Percentiles rank a stretch among this genome's conserved stretches.
Conservation (phyloP, 768 basidiomycete genomes). For the Mycena olivaceomarginata region DNA sequence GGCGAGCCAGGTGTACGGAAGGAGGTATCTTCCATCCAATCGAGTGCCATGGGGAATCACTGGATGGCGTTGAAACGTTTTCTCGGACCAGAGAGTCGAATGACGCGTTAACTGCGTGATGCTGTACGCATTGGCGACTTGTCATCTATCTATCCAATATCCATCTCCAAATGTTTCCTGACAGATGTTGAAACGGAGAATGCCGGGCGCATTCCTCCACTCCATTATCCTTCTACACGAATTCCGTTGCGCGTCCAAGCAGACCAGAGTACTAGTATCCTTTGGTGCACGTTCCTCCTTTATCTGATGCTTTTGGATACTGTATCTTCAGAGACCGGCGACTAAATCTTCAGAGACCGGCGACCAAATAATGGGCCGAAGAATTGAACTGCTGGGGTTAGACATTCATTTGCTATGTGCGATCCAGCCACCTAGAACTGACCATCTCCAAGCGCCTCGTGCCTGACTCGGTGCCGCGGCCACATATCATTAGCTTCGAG, state of each 20-base stretch:
- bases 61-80: too few relatives aligned
- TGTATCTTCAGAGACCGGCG: neutral
- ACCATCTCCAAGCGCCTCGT: neutral
- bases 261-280: neutral
- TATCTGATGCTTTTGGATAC: neutral
- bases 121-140: too few relatives aligned
- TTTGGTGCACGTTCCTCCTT: neutral
- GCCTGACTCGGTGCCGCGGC: slow-evolving; percentile 11
- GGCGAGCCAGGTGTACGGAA: too few relatives aligned
- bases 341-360: neutral
- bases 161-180: neutral
- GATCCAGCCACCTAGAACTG: neutral
- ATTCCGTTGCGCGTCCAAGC: neutral
- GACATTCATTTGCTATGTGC: slow-evolving; percentile 3
- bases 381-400: neutral
- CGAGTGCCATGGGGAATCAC: too few relatives aligned
- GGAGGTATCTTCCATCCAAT: too few relatives aligned
- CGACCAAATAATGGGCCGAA: neutral
- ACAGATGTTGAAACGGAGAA: slow-evolving; percentile 3
- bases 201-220: neutral
- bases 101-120: too few relatives aligned
- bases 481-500: slow-evolving; percentile 1
- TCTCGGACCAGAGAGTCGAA: too few relatives aligned
- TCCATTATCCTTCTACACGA: too few relatives aligned
- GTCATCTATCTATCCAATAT: too few relatives aligned